Percentiles rank a stretch among this genome's conserved stretches.
Conservation (phyloP, 768 basidiomycete genomes). For the Galerina marginata region DNA sequence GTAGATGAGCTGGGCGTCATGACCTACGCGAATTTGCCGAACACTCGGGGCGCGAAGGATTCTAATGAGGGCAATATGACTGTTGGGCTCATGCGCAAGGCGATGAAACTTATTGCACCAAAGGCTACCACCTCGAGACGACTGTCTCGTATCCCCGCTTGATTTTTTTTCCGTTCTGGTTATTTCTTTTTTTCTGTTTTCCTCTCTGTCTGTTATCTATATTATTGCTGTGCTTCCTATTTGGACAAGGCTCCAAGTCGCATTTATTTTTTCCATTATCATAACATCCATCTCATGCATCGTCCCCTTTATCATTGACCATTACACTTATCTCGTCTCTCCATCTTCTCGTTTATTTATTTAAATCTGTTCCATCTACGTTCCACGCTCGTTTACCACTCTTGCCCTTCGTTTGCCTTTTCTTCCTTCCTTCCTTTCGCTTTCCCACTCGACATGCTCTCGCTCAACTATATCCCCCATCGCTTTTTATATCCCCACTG, state of each 20-base stretch:
- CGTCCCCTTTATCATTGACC: neutral
- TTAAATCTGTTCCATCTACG: constrained; percentile 2
- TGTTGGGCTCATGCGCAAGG: constrained; percentile 66
- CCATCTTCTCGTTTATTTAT: constrained; percentile 1
- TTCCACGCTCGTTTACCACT: constrained; percentile 5
- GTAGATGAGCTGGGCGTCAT: constrained; percentile 73
- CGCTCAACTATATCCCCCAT: constrained; percentile 7
- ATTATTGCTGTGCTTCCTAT: neutral
- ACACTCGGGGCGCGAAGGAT: constrained; percentile 16
- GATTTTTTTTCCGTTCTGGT: constrained; percentile 11
- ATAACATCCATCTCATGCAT: neutral
- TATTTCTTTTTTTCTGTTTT: constrained; percentile 4
- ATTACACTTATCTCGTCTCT: constrained; percentile 4
- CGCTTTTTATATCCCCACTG: constrained; percentile 15
- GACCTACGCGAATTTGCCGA: constrained; percentile 34
- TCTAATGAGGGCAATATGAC: constrained; percentile 53
- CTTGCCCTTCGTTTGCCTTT: constrained; percentile 13
- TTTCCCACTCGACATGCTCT: constrained; percentile 17
- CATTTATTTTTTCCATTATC: constrained; percentile 1
- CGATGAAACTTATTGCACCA: constrained; percentile 79
- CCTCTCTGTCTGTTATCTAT: neutral
- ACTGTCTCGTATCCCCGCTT: constrained; percentile 45
- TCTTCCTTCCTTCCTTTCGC: constrained; percentile 8
- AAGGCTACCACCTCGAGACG: constrained; percentile 59
- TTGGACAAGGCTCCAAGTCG: neutral